phyloP scores from a whole-genome alignment of 768 basidiomycete genomes.

The Hypholoma sublateritium region DNA sequence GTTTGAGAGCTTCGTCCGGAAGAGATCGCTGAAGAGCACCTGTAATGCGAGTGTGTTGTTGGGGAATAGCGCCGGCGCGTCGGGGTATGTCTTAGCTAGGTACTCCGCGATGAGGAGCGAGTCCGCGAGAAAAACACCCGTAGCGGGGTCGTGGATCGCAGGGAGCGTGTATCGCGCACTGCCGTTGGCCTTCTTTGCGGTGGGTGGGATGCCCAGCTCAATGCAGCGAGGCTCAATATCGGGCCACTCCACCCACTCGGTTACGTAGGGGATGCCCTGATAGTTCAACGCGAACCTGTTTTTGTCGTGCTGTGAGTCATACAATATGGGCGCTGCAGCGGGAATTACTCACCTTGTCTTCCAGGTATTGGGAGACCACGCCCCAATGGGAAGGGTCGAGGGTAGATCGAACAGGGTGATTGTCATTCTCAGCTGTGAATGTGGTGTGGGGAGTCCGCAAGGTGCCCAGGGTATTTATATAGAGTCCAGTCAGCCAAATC shows the following conservation, averaged over 20 bases:
- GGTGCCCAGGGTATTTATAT: too few species aligned
- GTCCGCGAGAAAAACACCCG: conserved; percentile 36
- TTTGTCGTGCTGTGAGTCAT: background rate
- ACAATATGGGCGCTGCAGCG: background rate
- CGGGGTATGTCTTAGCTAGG: conserved; percentile 49
- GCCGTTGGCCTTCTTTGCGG: conserved; percentile 26
- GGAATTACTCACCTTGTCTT: conserved; percentile 27
- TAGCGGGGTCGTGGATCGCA: conserved; percentile 45
- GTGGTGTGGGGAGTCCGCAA: too few species aligned
- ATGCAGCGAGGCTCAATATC: conserved; percentile 38
- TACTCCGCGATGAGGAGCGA: conserved; percentile 48
- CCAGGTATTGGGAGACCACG: conserved; percentile 37
- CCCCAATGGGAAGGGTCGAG: conserved; percentile 20
- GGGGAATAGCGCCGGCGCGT: conserved; percentile 37
- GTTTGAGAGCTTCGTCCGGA: background rate
- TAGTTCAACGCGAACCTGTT: conserved; percentile 28
- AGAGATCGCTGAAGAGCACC: conserved; percentile 6
- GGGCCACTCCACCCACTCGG: conserved; percentile 49
- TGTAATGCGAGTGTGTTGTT: conserved; percentile 18
- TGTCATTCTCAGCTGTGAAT: background rate
- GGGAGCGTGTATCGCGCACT: conserved; percentile 44
- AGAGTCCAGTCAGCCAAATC: too few species aligned
- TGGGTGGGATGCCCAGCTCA: conserved; percentile 35
- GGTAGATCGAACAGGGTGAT: conserved; percentile 38
- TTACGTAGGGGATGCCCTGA: conserved; percentile 38